Evolutionary conservation across 179 eudicot genomes (phyloP).

Genomic region (Heliamphora pulchella): DNA sequence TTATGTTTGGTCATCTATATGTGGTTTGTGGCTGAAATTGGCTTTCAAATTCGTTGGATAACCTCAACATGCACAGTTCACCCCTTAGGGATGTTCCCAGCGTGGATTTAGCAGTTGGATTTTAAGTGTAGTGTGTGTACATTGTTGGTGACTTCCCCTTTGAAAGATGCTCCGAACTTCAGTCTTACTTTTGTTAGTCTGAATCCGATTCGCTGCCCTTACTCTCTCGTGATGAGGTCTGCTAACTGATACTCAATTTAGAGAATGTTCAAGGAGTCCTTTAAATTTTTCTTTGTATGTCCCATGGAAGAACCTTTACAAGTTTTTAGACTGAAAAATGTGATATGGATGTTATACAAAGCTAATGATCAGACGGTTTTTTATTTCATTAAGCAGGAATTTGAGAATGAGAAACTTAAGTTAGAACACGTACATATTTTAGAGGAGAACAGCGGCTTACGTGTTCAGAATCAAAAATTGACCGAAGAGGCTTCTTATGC

Average conservation of each 20-base stretch:
- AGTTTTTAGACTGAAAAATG: background rate
- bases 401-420: slow-evolving; percentile 73
- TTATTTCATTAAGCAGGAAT: slow-evolving; percentile 44
- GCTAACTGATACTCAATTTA: no score
- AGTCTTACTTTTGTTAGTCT: background rate
- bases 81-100: background rate
- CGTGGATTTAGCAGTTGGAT: background rate
- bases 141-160: background rate
- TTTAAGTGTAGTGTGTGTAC: background rate
- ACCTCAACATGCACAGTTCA: background rate
- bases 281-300: background rate
- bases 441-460: slow-evolving; percentile 84
- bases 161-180: slow-evolving; percentile 4
- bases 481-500: slow-evolving; percentile 98
- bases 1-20: background rate
- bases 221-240: background rate
- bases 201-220: background rate
- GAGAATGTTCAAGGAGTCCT: no score
- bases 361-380: background rate
- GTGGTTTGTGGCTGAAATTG: background rate
- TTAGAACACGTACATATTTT: slow-evolving; percentile 60
- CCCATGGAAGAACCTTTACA: background rate
- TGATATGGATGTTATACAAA: background rate
- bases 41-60: background rate
- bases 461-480: slow-evolving; percentile 78